Percentiles rank a stretch among this genome's conserved stretches.
Conservation (phyloP, 2,329 filamentous ascomycete genomes). For the Colletotrichum paranaense region DNA sequence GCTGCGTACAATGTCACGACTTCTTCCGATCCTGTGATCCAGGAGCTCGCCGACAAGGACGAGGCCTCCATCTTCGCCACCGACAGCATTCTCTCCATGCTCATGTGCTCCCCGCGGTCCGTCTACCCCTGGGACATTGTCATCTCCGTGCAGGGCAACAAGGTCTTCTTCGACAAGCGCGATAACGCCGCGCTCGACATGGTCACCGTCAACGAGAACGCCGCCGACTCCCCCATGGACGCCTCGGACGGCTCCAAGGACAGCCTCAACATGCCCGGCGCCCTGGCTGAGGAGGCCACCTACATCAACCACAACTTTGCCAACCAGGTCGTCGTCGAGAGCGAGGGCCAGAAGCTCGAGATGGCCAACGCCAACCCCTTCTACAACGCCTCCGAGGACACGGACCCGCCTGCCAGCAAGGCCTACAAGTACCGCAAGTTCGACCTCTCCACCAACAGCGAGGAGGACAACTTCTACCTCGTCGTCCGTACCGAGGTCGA, state of each 20-base stretch:
- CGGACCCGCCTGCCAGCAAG: slow-evolving; percentile 93
- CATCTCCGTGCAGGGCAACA: slow-evolving; percentile 91
- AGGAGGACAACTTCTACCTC: slow-evolving; percentile 87
- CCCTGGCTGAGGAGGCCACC: slow-evolving; percentile 95
- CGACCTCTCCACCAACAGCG: slow-evolving; percentile 93
- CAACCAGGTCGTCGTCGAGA: slow-evolving; percentile 92
- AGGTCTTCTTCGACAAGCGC: slow-evolving; percentile 99
- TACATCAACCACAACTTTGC: slow-evolving; percentile 99
- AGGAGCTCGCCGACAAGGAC: slow-evolving; percentile 94
- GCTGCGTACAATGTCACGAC: slow-evolving; percentile 99
- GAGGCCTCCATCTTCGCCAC: slow-evolving; percentile 98
- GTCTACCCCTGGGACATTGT: slow-evolving; percentile 99
- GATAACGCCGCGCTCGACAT: slow-evolving; percentile 95
- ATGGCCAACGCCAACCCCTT: slow-evolving; percentile 95
- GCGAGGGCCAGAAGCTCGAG: slow-evolving; percentile 79
- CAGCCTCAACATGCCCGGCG: slow-evolving; percentile 90
- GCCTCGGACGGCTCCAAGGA: slow-evolving; percentile 94
- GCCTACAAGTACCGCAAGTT: slow-evolving; percentile 98
- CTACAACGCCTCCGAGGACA: slow-evolving; percentile 94
- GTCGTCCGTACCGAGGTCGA: slow-evolving; percentile 96
- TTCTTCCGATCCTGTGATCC: slow-evolving; percentile 94
- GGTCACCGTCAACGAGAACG: slow-evolving; percentile 99
- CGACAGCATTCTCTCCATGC: slow-evolving; percentile 97
- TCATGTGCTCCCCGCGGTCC: slow-evolving; percentile 97
- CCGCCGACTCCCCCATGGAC: slow-evolving; percentile 92